These are phyloP conservation scores for Vitis riparia DNA, from an alignment of 164 flowering plant genomes.

Conservation along the genomic window DNA sequence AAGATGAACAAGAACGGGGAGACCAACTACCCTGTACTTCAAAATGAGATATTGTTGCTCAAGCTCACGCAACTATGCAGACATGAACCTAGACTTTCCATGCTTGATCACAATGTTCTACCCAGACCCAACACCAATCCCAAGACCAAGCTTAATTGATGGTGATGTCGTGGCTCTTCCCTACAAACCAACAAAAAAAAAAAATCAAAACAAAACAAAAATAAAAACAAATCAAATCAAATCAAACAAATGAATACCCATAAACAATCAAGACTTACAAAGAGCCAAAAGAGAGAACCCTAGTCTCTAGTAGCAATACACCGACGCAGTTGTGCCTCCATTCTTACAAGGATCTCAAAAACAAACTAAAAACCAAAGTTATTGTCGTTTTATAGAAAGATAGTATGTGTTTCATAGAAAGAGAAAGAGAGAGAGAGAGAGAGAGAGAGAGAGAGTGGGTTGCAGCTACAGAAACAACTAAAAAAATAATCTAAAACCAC, in stretches of 20 bases:
- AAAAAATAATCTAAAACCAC: slow-evolving; percentile 1
- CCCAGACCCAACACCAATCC: slow-evolving; percentile 13
- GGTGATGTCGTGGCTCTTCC: slow-evolving; percentile 7
- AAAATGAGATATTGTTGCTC: slow-evolving; percentile 22
- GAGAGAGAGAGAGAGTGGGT: neutral
- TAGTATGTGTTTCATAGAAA: neutral
- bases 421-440: neutral
- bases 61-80: slow-evolving; percentile 29
- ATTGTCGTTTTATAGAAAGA: neutral
- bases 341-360: slow-evolving; percentile 2
- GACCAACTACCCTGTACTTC: slow-evolving; percentile 18
- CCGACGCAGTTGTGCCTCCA: slow-evolving; percentile 2
- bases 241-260: neutral
- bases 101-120: neutral
- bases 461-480: neutral
- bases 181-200: neutral
- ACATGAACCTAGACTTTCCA: slow-evolving; percentile 14
- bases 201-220: neutral
- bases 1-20: slow-evolving; percentile 28
- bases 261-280: neutral
- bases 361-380: neutral
- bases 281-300: neutral
- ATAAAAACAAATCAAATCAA: neutral
- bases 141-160: slow-evolving; percentile 24
- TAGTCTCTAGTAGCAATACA: neutral